Evolutionary conservation across 345 rosid genomes (phyloP).

Genomic region (Lenwebbia sp.): DNA sequence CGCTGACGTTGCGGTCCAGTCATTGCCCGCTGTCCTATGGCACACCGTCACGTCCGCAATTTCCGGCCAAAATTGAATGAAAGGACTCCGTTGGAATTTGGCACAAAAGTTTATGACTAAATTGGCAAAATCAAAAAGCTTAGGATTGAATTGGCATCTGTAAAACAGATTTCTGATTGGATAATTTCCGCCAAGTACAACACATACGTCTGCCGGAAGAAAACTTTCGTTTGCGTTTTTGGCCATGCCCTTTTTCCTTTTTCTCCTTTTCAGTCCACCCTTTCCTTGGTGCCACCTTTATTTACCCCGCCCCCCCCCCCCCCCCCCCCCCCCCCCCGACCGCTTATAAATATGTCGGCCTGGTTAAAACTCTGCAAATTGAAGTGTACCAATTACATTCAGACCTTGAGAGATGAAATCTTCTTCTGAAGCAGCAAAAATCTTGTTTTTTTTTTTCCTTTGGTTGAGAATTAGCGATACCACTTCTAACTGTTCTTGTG

Average conservation of each 20-base stretch:
- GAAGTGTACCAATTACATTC: too few relatives aligned
- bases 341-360: too few relatives aligned
- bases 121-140: not conserved
- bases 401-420: too few relatives aligned
- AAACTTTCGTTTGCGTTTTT: not conserved
- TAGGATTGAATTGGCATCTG: rapidly evolving
- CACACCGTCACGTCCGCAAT: too few relatives aligned
- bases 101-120: rapidly evolving
- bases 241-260: not conserved
- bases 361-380: too few relatives aligned
- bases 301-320: too few relatives aligned
- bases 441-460: not conserved
- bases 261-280: too few relatives aligned
- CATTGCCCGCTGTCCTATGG: rapidly evolving
- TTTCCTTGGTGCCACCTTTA: too few relatives aligned
- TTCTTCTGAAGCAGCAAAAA: too few relatives aligned
- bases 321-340: too few relatives aligned
- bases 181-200: not conserved
- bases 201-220: not conserved
- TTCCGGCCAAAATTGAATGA: rapidly evolving
- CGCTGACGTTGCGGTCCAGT: rapidly evolving
- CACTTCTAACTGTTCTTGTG: not conserved
- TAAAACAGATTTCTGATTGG: not conserved
- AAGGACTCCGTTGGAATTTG: rapidly evolving
- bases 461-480: not conserved